Percentiles rank a stretch among this genome's conserved stretches.
Evolutionary conservation across 2,329 filamentous ascomycete species (phyloP).

Genomic region (Arthrobotrys entomopaga): DNA sequence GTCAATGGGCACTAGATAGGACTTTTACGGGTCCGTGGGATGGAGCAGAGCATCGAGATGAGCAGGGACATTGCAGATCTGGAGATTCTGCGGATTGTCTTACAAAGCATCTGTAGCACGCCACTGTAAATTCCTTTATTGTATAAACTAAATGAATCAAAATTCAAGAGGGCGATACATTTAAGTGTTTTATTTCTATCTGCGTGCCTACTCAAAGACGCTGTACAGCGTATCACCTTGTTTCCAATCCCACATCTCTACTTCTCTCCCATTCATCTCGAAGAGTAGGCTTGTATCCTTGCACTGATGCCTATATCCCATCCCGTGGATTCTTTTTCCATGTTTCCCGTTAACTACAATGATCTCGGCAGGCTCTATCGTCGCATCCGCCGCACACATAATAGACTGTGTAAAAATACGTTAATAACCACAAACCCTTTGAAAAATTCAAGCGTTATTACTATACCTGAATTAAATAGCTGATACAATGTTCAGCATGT

Average conservation of each 20-base stretch:
- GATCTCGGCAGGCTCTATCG: slow-evolving; percentile 21
- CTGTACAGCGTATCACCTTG: slow-evolving; percentile 28
- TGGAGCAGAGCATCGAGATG: slow-evolving; percentile 27
- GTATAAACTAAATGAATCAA: too few relatives aligned
- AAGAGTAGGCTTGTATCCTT: slow-evolving; percentile 27
- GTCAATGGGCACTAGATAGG: slow-evolving; percentile 22
- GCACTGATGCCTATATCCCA: slow-evolving; percentile 31
- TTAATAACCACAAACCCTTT: not conserved
- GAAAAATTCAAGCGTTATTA: not conserved
- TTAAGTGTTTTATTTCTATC: not conserved
- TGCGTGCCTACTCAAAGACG: slow-evolving; percentile 9
- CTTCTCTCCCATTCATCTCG: slow-evolving; percentile 20
- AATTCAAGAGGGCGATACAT: too few relatives aligned
- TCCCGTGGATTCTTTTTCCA: slow-evolving; percentile 31
- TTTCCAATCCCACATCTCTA: slow-evolving; percentile 29
- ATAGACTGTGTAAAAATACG: slow-evolving; percentile 12
- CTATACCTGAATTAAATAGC: slow-evolving; percentile 22
- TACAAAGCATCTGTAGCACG: slow-evolving; percentile 5
- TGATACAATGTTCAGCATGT: slow-evolving; percentile 27
- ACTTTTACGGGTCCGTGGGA: slow-evolving; percentile 23
- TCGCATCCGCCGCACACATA: slow-evolving; percentile 22
- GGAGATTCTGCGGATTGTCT: slow-evolving; percentile 19
- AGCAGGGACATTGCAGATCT: slow-evolving; percentile 27
- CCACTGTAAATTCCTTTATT: not conserved
- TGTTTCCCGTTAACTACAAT: slow-evolving; percentile 21